Conservation (phyloP, 306 rosid species). For the Malus sieversii region DNA sequence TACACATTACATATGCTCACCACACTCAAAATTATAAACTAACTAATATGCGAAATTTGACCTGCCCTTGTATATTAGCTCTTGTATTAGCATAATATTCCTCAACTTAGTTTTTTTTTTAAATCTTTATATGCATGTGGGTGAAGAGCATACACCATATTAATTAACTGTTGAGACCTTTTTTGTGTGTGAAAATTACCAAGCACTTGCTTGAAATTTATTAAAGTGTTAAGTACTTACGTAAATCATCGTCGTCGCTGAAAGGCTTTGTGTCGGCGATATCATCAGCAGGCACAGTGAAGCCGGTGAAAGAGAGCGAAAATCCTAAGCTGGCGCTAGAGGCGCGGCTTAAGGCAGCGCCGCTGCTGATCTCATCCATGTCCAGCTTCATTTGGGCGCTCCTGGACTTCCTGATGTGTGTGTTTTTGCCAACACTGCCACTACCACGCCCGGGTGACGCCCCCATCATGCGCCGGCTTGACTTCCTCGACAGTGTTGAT, state of each 20-base stretch:
- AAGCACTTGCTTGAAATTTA: not conserved
- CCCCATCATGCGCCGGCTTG: slow-evolving; percentile 51
- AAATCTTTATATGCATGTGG: not conserved
- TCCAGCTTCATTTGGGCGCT: slow-evolving; percentile 87
- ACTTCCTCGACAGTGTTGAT: slow-evolving; percentile 46
- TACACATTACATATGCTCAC: not conserved
- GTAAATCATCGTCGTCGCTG: slow-evolving; percentile 87
- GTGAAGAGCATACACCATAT: not conserved
- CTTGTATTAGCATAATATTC: not conserved
- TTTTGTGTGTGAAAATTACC: not conserved
- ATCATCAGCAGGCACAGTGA: slow-evolving; percentile 82
- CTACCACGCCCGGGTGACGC: slow-evolving; percentile 29
- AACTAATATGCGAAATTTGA: not conserved
- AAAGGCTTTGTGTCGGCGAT: slow-evolving; percentile 68
- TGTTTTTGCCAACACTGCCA: slow-evolving; percentile 34
- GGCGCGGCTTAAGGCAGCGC: slow-evolving; percentile 91
- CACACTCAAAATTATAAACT: not conserved
- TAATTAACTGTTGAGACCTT: not conserved
- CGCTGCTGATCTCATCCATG: slow-evolving; percentile 60
- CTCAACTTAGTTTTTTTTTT: not conserved
- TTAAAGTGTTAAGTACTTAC: slow-evolving; percentile 27
- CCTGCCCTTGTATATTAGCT: not conserved
- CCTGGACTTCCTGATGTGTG: slow-evolving; percentile 81
- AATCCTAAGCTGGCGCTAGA: slow-evolving; percentile 95
- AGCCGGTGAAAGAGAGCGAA: slow-evolving; percentile 91